Evolutionary conservation across 1,284 basidiomycete genomes (phyloP), one percentile per base, ranked within the genome.

Genomic region (Fomitopsis schrenkii): DNA sequence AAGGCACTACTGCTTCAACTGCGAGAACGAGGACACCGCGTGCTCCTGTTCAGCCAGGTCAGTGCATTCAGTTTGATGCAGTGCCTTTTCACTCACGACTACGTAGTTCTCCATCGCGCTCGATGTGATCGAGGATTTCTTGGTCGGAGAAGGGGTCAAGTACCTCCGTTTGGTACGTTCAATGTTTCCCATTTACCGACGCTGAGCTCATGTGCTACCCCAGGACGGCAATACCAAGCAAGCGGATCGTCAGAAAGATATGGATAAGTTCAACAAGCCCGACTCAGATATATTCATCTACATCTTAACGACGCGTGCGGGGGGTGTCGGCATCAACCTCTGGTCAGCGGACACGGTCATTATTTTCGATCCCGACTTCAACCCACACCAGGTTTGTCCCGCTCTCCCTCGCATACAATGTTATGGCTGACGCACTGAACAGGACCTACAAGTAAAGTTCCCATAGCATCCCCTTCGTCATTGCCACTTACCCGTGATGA

Each of bases 11-110:
- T 99, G 42, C 93, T 93, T 0, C 93, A 95, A 74, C 83, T 99
- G 59, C 94, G 93, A 71, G 86, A 87, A 57, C 86, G 90, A 46
- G 95, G 95, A 0, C 97, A 99, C 76, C 89, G 97, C 30, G 88
- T 98, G n/a, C 80, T 99, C 26, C 79, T 99, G 30, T 99, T 99
- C 78, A 97, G 95, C 75, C 97, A 99, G 81, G 97, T 97, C 75
- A 70, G 82, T 67, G 58, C 22, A 44, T 60, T 54, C 55, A 19
- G 26, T 28, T 35, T 28, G 22, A 52, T 9, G 36, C 35, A 1
- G 9, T 30, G 19, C 41, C 22, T 22, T 30, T 36, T 55, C 28
- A 64, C 28, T 55, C 17, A 41, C 28, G 50, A 44, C 9, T 36
- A 10, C 28, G n/a, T 65, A 95, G 94, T 95, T 96, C 76, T 91